Evolutionary conservation across 2,329 filamentous ascomycete species (phyloP).

Genomic region (Teratosphaeria viscida): DNA sequence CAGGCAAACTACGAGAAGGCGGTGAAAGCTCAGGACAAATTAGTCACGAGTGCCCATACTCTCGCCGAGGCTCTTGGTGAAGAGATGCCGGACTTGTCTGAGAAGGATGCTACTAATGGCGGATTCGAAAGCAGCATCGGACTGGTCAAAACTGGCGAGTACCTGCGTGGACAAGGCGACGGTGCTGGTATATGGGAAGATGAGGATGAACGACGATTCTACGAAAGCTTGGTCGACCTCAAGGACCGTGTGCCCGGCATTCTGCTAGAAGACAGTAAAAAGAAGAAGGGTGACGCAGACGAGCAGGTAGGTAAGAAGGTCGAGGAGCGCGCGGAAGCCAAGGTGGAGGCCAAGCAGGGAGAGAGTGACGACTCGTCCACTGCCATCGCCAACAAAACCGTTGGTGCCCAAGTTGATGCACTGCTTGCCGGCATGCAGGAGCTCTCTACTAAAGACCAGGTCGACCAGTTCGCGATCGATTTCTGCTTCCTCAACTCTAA

Average conservation of each 20-base stretch:
- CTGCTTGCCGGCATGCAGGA: slow-evolving; percentile 81
- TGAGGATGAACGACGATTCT: slow-evolving; percentile 93
- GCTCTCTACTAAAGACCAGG: slow-evolving; percentile 77
- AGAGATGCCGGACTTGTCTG: slow-evolving; percentile 89
- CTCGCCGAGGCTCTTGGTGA: slow-evolving; percentile 77
- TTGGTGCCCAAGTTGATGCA: slow-evolving; percentile 91
- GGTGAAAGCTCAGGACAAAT: slow-evolving; percentile 80
- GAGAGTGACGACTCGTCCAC: slow-evolving; percentile 73
- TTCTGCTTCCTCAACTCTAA: slow-evolving; percentile 99
- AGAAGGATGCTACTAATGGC: slow-evolving; percentile 61
- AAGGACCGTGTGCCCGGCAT: slow-evolving; percentile 94
- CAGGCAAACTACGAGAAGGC: slow-evolving; percentile 94
- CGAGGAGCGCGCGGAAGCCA: slow-evolving; percentile 39
- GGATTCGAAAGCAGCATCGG: slow-evolving; percentile 70
- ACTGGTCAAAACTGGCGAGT: slow-evolving; percentile 86
- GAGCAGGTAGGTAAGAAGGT: slow-evolving; percentile 72
- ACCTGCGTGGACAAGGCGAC: slow-evolving; percentile 79
- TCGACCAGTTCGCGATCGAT: slow-evolving; percentile 87
- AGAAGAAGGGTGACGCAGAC: slow-evolving; percentile 76
- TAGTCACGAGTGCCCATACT: slow-evolving; percentile 81
- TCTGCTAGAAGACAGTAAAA: slow-evolving; percentile 85
- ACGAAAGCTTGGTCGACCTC: slow-evolving; percentile 90
- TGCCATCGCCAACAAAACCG: slow-evolving; percentile 94
- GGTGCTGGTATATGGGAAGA: slow-evolving; percentile 97
- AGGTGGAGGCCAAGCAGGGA: slow-evolving; percentile 39